Base-by-base conservation (phyloP, 192 early-diverging fungal genomes). In the Coemansia erecta region DNA sequence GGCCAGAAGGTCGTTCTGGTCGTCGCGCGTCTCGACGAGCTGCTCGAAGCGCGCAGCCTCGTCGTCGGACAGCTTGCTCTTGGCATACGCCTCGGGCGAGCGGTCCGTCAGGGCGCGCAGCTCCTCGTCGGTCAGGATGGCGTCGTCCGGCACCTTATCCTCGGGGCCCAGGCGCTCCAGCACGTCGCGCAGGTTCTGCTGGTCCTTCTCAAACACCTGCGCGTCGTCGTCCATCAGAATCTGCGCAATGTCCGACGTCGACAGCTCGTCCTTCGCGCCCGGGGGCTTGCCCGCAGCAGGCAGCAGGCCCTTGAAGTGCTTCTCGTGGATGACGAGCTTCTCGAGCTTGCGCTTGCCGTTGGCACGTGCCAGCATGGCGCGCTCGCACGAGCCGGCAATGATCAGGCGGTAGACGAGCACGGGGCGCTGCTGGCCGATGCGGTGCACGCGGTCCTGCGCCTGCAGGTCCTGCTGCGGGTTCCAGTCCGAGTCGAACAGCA, bases 401-500 rank as follows among this genome's bases (percentile, higher is more conserved):
- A 94, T 85, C 11, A 99, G 74, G 6, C 97, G 81, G 63, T 96
- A 99, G 43, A 99, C 83, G 19, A 96, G 81, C 0, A 99, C 95
- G 1, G 93, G 94, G 35, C 83, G 87, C 4, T 84, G 90, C 63
- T 99, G 97, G 23, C 97, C 97, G 63, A 99, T 97, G 49, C 95
- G 86, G 68, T 99, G 97, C 2, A 91, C 94, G 40, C 97, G 89
- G 73, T 97, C 95, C 72, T 94, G 91, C 9, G 97, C 95, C 66
- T 99, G 95, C 53, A 98, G 68, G 68, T 98, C 97, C 73, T 90
- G 89, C 86, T 99, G 97, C n/a, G 95, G 97, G 63, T 99, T 98
- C 93, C 94, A 97, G 70, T 92, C 95, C 48, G 88, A 95, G 62
- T 97, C 97, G 69, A 92, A 97, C 50, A 98, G 89, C 44, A 98